phyloP scores from a whole-genome alignment of 1,139 yeast species.

The Suhomyces kunorum region DNA sequence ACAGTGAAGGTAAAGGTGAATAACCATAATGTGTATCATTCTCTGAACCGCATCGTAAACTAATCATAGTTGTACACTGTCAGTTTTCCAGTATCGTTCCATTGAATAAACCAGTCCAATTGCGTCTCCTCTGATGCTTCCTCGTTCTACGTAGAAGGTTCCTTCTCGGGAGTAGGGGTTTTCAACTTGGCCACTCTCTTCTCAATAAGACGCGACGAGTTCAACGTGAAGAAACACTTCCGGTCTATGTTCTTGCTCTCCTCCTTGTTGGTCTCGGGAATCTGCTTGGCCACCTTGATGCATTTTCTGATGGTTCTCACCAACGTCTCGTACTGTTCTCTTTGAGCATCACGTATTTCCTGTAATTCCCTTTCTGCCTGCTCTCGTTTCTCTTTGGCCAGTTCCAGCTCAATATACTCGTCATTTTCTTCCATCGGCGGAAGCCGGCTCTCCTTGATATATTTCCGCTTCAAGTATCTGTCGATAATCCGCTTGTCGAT shows the following conservation, averaged over 20 bases:
- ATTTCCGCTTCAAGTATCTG: slow-evolving; percentile 63
- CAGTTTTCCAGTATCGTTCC: not conserved
- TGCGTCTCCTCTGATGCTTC: too few species aligned
- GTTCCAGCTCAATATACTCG: slow-evolving; percentile 2
- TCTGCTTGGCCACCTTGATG: slow-evolving; percentile 43
- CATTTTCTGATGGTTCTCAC: slow-evolving; percentile 51
- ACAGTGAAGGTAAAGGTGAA: too few species aligned
- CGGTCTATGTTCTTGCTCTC: slow-evolving; percentile 63
- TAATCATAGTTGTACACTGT: too few species aligned
- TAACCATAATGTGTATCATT: too few species aligned
- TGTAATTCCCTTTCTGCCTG: slow-evolving; percentile 18
- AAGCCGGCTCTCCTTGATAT: slow-evolving; percentile 29
- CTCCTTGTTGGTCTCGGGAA: slow-evolving; percentile 53
- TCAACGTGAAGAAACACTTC: slow-evolving; percentile 61
- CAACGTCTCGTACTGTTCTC: slow-evolving; percentile 44
- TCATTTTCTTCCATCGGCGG: slow-evolving; percentile 13
- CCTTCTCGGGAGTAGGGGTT: slow-evolving; percentile 1
- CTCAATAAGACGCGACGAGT: slow-evolving; percentile 55
- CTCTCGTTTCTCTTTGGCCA: slow-evolving; percentile 15
- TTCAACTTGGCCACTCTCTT: slow-evolving; percentile 35
- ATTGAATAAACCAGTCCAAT: too few species aligned
- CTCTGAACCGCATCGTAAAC: too few species aligned
- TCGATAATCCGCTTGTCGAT: slow-evolving; percentile 65
- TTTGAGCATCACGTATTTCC: slow-evolving; percentile 6
- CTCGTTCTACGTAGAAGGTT: too few species aligned